Percentiles rank a stretch among this genome's conserved stretches.
phyloP scores from a whole-genome alignment of 2,329 filamentous ascomycete species.

The Mycosphaerella arachidis region DNA sequence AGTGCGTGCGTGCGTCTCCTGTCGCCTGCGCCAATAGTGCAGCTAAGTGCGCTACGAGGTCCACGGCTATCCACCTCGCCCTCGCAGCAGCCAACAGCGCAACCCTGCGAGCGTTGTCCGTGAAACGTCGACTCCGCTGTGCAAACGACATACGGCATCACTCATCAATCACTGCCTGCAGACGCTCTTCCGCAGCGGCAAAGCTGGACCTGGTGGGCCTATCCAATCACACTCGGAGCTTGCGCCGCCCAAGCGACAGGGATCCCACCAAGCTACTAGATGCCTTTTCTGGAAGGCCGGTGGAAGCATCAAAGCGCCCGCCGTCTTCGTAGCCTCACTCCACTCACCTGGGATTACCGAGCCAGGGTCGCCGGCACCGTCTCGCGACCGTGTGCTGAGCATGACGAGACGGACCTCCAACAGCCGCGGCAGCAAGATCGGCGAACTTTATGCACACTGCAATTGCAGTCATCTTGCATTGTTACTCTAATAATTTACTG shows the following conservation, averaged over 20 bases:
- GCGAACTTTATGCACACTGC: background rate
- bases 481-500: background rate
- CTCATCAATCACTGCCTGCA: background rate
- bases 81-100: background rate
- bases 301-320: conserved; percentile 4
- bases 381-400: background rate
- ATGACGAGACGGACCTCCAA: background rate
- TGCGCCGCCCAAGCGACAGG: background rate
- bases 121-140: background rate
- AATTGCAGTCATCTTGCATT: background rate
- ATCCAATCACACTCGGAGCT: background rate
- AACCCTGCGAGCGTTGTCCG: background rate
- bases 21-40: background rate
- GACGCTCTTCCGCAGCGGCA: background rate
- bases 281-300: conserved; percentile 5
- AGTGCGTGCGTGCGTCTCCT: background rate
- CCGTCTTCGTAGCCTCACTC: background rate
- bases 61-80: background rate
- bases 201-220: background rate
- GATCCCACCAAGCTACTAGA: background rate
- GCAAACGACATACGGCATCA: background rate
- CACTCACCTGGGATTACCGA: background rate
- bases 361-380: background rate
- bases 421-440: background rate
- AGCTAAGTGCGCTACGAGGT: background rate